Evolutionary conservation across 2,329 filamentous ascomycete species (phyloP), one percentile per base, ranked within the genome.

Genomic region (Claviceps sp.): DNA sequence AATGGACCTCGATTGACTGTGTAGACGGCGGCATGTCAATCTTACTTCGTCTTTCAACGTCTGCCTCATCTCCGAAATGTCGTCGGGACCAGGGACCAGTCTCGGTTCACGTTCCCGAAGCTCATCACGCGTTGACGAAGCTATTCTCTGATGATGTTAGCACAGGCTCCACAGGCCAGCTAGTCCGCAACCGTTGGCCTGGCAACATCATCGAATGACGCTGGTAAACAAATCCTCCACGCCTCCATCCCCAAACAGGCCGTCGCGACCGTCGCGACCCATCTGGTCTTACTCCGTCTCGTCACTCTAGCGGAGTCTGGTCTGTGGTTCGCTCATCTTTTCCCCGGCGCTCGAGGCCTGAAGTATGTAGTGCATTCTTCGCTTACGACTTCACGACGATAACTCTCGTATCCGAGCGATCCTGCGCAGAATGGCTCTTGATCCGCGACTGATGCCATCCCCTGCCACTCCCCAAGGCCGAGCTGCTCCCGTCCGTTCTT

Each of bases 401-500:
- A 61, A 73, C 59, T 54, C 64, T 57, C 61, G 69, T 56, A 60
- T 71, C 61, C 62, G 67, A 56, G 62, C 69, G 57, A 67, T 64
- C 53, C 58, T 74, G 55, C 58, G 62, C 56, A 68, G 61, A 56
- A 70, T 73, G 61, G 66, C 70, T 55, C 58, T 71, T 51, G 68
- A 73, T 53, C 61, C 66, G 51, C 68, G 71, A 60, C 62, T 75
- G 52, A 71, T 78, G 68, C 71, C 72, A 49, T 62, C 70, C 50
- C 60, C 68, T 57, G 62, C 66, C 52, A 58, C 64, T 62, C 62
- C 60, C 60, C 62, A 66, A 54, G 56, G 59, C 51, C 60, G 61
- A 8, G 8, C 39, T 42, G 8, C 39, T 48, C 55, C 69, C 43
- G 67, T 78, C 53, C 73, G 70, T 61, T 89, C 86, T 20, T 83